Base-by-base conservation (phyloP, 192 early-diverging fungal genomes). In the Podila horticola region DNA sequence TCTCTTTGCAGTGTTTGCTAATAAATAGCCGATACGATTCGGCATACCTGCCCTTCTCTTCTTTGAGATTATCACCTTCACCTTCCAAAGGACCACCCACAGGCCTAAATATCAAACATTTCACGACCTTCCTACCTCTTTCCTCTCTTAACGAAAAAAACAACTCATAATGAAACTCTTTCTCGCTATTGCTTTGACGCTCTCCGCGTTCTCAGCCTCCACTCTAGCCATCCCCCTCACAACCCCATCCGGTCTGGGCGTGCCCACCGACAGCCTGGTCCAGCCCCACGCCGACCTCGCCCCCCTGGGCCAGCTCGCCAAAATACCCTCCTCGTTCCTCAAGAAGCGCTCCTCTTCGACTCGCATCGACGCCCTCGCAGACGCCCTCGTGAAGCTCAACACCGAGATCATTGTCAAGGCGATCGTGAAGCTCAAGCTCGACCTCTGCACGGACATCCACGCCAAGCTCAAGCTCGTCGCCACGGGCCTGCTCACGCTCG, bases 381-480 rank as follows among this genome's bases (percentile, higher is more conserved):
- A 45, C 41, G 13, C 41, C 2, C 1, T 45, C 41, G 41, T 45
- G 8, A 45, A 45, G 2, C 11, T 45, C 41, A 15, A 45, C 13
- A 45, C 41, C 41, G 41, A 45, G 11, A 3, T 17, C 41, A 17
- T 45, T 1, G 41, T 17, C 13, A 45, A 45, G 41, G 41, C 15
- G 13, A 15, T 45, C 13, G 41, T 17, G 13, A 45, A 45, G 3
- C 41, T 45, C 15, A 45, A 45, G 41, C 38, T 65, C 11, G 51
- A 75, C 41, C 52, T 75, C 30, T 64, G 62, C 38, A 30, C 74
- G 3, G 74, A 75, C 52, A 69, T 70, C 20, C 59, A 60, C 6
- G 29, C 74, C 62, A 65, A 64, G 30, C 28, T 75, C 62, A 64
- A 45, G 13, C 41, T 45, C 41, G 15, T 17, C 41, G 13, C 74